phyloP scores from a whole-genome alignment of 2,329 filamentous ascomycete species.

The Lomentospora prolificans region DNA sequence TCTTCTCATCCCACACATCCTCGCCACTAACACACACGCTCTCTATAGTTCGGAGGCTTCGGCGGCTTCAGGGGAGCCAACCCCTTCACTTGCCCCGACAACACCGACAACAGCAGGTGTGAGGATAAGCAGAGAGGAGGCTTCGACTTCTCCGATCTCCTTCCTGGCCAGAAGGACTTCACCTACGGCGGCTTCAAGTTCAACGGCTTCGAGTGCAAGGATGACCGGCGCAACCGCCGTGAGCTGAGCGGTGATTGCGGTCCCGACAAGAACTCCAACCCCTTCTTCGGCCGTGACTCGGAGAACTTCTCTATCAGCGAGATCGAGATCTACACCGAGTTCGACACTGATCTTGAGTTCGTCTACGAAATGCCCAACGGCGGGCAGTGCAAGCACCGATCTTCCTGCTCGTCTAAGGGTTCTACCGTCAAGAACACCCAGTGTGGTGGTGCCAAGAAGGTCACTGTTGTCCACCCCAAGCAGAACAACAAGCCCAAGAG shows the following conservation, averaged over 20 bases:
- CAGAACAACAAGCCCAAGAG: constrained; percentile 46
- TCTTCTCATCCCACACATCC: not conserved
- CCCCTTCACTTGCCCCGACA: constrained; percentile 57
- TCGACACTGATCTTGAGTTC: constrained; percentile 73
- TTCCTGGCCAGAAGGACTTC: constrained; percentile 44
- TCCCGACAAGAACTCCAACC: constrained; percentile 34
- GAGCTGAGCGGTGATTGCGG: constrained; percentile 48
- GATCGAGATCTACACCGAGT: constrained; percentile 64
- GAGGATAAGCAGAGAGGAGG: constrained; percentile 57
- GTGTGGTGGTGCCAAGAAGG: constrained; percentile 82
- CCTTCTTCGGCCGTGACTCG: constrained; percentile 45
- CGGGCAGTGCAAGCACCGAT: constrained; percentile 68
- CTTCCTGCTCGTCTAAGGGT: constrained; percentile 56
- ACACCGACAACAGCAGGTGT: constrained; percentile 65
- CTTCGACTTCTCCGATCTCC: constrained; percentile 61
- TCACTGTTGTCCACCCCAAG: constrained; percentile 59
- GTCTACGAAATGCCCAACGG: constrained; percentile 81
- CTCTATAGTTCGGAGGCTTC: constrained; percentile 12
- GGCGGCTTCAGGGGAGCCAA: constrained; percentile 18
- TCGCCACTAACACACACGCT: constrained; percentile 9
- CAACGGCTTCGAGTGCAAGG: constrained; percentile 52
- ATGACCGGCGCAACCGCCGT: constrained; percentile 49
- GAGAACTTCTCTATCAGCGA: constrained; percentile 61
- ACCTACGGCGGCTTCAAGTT: constrained; percentile 72
- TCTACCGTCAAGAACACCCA: constrained; percentile 71